Evolutionary conservation across 2,329 filamentous ascomycete genomes (phyloP).

Genomic region (Aspergillus melleus): DNA sequence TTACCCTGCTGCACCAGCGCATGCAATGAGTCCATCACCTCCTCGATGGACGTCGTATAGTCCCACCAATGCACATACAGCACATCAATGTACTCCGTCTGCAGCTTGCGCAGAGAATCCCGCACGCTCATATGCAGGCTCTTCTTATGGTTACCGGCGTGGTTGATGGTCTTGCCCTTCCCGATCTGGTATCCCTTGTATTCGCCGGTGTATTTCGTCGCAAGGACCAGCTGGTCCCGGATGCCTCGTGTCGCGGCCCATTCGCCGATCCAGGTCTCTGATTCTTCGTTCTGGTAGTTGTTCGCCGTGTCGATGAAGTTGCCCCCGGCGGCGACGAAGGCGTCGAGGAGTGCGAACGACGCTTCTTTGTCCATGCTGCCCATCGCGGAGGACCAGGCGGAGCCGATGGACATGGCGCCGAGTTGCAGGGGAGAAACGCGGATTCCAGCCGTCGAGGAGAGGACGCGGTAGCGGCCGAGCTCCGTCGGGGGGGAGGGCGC

Average conservation of each 20-base stretch:
- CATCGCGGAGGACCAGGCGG: slow-evolving; percentile 51
- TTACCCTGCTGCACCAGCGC: slow-evolving; percentile 40
- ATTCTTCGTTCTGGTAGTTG: slow-evolving; percentile 64
- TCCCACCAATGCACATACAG: slow-evolving; percentile 60
- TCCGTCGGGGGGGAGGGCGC: slow-evolving; percentile 58
- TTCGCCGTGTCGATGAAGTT: slow-evolving; percentile 73
- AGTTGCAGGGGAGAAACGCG: slow-evolving; percentile 61
- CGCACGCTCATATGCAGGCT: slow-evolving; percentile 45
- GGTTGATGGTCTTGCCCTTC: slow-evolving; percentile 34
- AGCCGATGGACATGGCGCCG: slow-evolving; percentile 36
- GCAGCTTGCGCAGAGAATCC: slow-evolving; percentile 50
- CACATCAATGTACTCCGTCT: slow-evolving; percentile 55
- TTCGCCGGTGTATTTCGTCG: slow-evolving; percentile 62
- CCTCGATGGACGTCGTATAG: slow-evolving; percentile 39
- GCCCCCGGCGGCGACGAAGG: slow-evolving; percentile 62
- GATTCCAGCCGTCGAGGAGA: slow-evolving; percentile 64
- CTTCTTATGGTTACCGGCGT: slow-evolving; percentile 45
- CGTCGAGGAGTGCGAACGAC: slow-evolving; percentile 63
- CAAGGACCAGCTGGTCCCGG: slow-evolving; percentile 68
- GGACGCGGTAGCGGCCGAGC: slow-evolving; percentile 62
- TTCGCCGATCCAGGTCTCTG: slow-evolving; percentile 66
- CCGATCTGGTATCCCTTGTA: slow-evolving; percentile 55
- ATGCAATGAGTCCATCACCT: slow-evolving; percentile 40
- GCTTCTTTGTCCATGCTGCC: slow-evolving; percentile 63
- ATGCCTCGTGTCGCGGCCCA: slow-evolving; percentile 64